phyloP scores from a whole-genome alignment of 177 flowering plant genomes.

The Vitis hybrid region DNA sequence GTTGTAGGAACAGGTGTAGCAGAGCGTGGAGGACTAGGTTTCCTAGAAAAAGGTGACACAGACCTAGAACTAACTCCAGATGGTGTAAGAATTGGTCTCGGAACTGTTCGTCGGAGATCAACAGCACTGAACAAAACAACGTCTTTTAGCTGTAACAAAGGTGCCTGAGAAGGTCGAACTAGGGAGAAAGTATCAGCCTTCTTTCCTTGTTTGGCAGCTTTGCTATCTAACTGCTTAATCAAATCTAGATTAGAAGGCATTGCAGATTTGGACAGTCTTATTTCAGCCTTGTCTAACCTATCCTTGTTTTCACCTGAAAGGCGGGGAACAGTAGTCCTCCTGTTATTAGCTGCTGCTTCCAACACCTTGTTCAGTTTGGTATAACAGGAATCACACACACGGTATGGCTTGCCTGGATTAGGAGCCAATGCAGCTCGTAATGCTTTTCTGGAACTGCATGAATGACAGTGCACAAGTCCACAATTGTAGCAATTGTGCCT shows the following conservation, averaged over 20 bases:
- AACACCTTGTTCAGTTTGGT: constrained; percentile 63
- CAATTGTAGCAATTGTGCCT: constrained; percentile 96
- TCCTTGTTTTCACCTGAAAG: constrained; percentile 92
- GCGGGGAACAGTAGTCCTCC: constrained; percentile 64
- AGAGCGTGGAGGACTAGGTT: constrained; percentile 92
- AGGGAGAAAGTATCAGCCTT: constrained; percentile 67
- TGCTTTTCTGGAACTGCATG: constrained; percentile 91
- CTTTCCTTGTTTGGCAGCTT: constrained; percentile 84
- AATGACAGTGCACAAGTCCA: constrained; percentile 94
- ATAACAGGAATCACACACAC: constrained; percentile 93
- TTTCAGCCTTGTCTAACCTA: constrained; percentile 73
- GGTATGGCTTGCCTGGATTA: constrained; percentile 83
- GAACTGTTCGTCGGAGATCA: constrained; percentile 51
- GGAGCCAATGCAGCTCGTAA: constrained; percentile 86
- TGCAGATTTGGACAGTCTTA: constrained; percentile 51
- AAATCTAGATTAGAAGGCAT: constrained; percentile 75
- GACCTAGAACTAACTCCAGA: constrained; percentile 80
- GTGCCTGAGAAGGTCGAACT: constrained; percentile 62
- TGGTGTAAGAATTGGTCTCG: constrained; percentile 58
- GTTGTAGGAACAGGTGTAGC: constrained; percentile 92
- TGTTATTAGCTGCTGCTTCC: constrained; percentile 48
- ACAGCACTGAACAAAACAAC: constrained; percentile 46
- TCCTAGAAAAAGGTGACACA: constrained; percentile 91
- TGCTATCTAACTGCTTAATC: constrained; percentile 80
- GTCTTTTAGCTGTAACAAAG: constrained; percentile 69